A percentile compares a stretch with the other conserved stretches of the same genome.
phyloP scores from a whole-genome alignment of 2,329 filamentous ascomycete species.

The Polychaeton citri region DNA sequence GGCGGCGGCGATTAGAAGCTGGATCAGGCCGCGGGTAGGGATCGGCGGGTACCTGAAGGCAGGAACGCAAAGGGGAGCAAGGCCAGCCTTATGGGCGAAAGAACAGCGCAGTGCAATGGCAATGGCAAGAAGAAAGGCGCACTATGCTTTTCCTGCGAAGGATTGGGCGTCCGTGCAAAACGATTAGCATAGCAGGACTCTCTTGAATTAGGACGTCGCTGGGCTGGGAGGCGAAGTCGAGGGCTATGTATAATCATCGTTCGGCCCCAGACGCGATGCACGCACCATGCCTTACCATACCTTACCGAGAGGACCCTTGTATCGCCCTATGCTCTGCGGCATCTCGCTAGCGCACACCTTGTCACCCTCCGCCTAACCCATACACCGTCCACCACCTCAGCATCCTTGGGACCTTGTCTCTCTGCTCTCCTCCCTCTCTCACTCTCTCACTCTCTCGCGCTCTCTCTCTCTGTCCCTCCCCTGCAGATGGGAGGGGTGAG shows the following conservation, averaged over 20 bases:
- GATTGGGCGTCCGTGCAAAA: neutral
- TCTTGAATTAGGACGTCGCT: constrained; percentile 9
- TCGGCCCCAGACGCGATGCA: no score
- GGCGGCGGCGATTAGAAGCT: constrained; percentile 2
- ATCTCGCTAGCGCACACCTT: no score
- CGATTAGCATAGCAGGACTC: constrained; percentile 2
- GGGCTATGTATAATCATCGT: constrained; percentile 19
- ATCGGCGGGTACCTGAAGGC: constrained; percentile 9
- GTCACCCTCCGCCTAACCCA: no score
- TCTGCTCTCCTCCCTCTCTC: no score
- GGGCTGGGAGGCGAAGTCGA: constrained; percentile 12
- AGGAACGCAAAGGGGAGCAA: constrained; percentile 2
- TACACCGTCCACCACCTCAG: no score
- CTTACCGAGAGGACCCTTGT: no score
- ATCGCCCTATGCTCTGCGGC: no score
- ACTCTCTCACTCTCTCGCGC: no score
- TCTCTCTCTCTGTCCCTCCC: no score
- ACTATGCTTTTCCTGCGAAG: neutral
- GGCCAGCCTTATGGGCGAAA: constrained; percentile 9
- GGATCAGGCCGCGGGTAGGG: constrained; percentile 2
- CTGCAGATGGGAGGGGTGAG: no score
- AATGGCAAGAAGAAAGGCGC: neutral
- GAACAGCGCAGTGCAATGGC: constrained; percentile 2
- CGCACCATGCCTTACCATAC: no score
- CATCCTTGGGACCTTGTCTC: no score